Base-by-base conservation (phyloP, 2,329 filamentous ascomycete species). In the Dactylellina parvicollis region DNA sequence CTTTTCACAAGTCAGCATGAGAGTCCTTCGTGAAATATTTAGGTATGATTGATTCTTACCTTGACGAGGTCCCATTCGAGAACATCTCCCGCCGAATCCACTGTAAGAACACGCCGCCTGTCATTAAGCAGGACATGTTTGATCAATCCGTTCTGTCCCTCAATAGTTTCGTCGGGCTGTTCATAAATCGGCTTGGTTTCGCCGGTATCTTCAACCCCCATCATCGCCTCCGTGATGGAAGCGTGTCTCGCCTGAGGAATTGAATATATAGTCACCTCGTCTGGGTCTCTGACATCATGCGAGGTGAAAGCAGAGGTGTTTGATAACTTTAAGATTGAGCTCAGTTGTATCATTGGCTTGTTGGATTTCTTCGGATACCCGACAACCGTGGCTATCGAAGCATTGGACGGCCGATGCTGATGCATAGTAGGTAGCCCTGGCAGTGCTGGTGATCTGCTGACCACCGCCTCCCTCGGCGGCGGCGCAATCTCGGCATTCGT, bases 1-100 rank as follows among this genome's bases (percentile, higher is more conserved):
- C 89, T 95, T 75, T 22, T 60, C 20, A 18, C 14, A 36, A 34
- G 56, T 77, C 55, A 77, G 61, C 22, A 38, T 46, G 18, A 30
- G 54, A 2, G 26, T 67, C 78, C 50, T 80, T 75, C 61, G 36
- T 65, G 44, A 64, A n/a, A 26, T 32, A 1, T 30, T 34, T 18
- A 55, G 1, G 26, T 9, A 12, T 46, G 7, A 28, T 24, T 18
- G 12, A 30, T 2, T 62, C 83, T 75, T 82, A 93, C 91, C 83
- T 90, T 88, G 47, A 99, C 85, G 38, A 99, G 83, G 84, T 99
- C 95, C 95, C 95, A 99, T 75, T 99, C 82, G 49, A 97, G 83
- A 1, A 98, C 93, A 79, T 99, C 95, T 14, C 95, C 95, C 0
- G 94, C 93, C 1, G 95, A 97, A 80, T 99, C 95, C 57, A 96